A percentile compares a stretch with the other conserved stretches of the same genome.
phyloP scores from a whole-genome alignment of 805 yeast species.

The Cyberlindnera misumaiensis region DNA sequence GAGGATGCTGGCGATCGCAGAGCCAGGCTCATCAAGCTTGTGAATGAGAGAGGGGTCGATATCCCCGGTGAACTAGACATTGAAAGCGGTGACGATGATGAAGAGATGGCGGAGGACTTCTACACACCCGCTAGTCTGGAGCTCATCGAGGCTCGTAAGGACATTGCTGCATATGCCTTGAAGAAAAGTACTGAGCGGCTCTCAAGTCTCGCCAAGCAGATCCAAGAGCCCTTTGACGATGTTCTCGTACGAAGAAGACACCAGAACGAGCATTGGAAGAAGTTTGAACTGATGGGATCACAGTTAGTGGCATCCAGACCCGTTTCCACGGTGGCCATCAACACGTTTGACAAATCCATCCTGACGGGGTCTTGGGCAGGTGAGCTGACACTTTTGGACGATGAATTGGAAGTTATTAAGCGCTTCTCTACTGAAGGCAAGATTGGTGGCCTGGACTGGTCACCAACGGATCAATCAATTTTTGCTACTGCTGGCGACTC shows the following conservation, averaged over 20 bases:
- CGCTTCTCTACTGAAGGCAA: slow-evolving; percentile 43
- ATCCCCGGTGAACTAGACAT: slow-evolving; percentile 14
- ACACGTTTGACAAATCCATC: slow-evolving; percentile 31
- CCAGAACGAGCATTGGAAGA: slow-evolving; percentile 27
- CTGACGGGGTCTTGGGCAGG: slow-evolving; percentile 89
- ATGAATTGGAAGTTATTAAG: slow-evolving; percentile 25
- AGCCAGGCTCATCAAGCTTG: slow-evolving; percentile 43
- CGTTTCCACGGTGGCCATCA: slow-evolving; percentile 47
- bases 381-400: slow-evolving; percentile 42
- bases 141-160: slow-evolving; percentile 44
- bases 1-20: slow-evolving; percentile 61
- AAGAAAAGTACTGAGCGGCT: slow-evolving; percentile 37
- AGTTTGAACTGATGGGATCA: slow-evolving; percentile 50
- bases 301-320: slow-evolving; percentile 69
- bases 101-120: slow-evolving; percentile 68
- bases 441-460: slow-evolving; percentile 68
- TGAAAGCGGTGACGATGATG: slow-evolving; percentile 29
- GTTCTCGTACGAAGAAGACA: slow-evolving; percentile 41
- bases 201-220: slow-evolving; percentile 24
- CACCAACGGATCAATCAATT: slow-evolving; percentile 23
- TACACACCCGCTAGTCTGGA: slow-evolving; percentile 70
- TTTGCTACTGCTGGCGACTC: slow-evolving; percentile 21
- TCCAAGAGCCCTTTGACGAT: slow-evolving; percentile 32
- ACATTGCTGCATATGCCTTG: slow-evolving; percentile 48
- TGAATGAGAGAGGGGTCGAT: slow-evolving; percentile 26